Evolutionary conservation across 257 asterid genomes (phyloP), one percentile per base, ranked within the genome.

Genomic region (Gentiana macrophylla): DNA sequence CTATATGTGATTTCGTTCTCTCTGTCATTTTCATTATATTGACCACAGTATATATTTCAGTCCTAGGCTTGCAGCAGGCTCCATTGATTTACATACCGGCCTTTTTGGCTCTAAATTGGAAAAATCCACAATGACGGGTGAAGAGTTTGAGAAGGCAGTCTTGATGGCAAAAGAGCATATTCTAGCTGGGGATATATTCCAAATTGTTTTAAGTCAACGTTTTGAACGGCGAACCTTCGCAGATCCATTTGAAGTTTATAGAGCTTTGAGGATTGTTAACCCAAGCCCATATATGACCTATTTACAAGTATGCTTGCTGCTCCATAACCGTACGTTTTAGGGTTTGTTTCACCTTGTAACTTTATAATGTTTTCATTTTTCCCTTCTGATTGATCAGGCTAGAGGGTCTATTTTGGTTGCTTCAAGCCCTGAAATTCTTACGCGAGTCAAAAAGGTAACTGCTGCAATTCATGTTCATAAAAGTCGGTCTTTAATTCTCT

Each of bases 241-340:
- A 8, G 99, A 92, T 62, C 97, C 99, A 36, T 92, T 92, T 74
- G 99, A 92, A 84, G 84, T 92, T 47, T 92, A 92, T 68, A 74
- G 99, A 79, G 99, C 99, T 62, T 74, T 92, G 56, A 76, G 97
- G 79, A 77, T 92, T 57, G 95, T 92, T 67, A 92, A 92, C 60
- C 99, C 97, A 55, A 92, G 97, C 73, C 99, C 99, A 69, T 92
- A 85, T 57, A 92, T 92, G 99, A 82, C 94, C 38, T 92, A 92
- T 63, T 80, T 92, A 71, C 99, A 92, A 71, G 99, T 92, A 15
- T 47, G 82, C 64, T 35, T 56, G 51, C 62, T 65, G 71, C 57
- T 64, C 61, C 55, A 67, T 56, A 56, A 59, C 35, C 44, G 34
- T 57, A 51, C 61, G 59, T 67, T 53, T 57, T 53, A 32, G 48